Evolutionary conservation across 176 grass and related monocot genomes (phyloP), one percentile per base, ranked within the genome.

Genomic region (Oryza glaberrima): DNA sequence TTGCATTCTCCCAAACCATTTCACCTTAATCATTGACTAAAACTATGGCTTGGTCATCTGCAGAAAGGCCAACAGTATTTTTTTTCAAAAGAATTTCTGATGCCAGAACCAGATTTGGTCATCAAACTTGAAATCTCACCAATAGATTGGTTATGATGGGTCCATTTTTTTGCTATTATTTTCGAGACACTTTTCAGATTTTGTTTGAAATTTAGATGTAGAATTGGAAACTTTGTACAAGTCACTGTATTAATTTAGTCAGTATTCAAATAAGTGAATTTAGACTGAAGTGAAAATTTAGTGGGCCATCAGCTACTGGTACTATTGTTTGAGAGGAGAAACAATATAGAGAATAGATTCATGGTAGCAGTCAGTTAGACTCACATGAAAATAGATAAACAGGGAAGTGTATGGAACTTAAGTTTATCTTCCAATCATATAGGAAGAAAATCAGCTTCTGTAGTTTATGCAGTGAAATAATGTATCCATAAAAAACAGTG

Each of bases 301-400:
- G 9, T 13, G 51, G 69, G 32, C 47, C 77, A 48, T 65, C 38
- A 52, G 12, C 73, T 38, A 48, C 11, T 20, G 68, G 60, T 15
- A 45, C 47, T 73, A 51, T 56, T 49, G 11, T 81, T 65, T 52
- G 58, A 66, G 6, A 66, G 77, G 67, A 70, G 23, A 35, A 43
- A 12, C 4, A 41, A 41, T 1, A 17, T 40, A 35, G 34, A 12
- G 6, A 41, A 41, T 41, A 35, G 30, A 17, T 30, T 81, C 12
- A 25, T 5, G 19, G 22, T 65, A 32, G 32, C n/a, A 9, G 2
- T 12, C 0, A 9, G 17, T 86, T 28, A 44, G 12, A 45, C 32
- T 65, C 5, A 16, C 61, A 85, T 58, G 15, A 83, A 83, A 73
- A 45, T 64, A 48, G 28, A 81, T 15, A 25, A 85, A n/a, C 34